Evolutionary conservation across 192 early-diverging fungal species (phyloP), one percentile per base, ranked within the genome.

Genomic region (Diversispora epigaea): DNA sequence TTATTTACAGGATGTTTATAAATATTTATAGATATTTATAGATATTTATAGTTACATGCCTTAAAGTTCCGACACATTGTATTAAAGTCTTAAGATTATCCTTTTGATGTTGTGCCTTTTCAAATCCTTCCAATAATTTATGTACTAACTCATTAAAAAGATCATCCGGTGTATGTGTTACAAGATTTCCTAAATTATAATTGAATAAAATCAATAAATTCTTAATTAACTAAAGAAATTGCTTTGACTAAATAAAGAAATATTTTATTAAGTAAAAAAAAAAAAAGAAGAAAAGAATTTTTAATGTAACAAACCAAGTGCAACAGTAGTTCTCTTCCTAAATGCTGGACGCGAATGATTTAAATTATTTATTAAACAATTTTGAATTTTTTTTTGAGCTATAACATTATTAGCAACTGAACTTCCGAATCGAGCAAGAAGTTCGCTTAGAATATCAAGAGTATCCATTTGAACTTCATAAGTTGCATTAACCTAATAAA

Each of bases 81-180:
- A 96, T 85, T 64, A 92, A 84, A 8, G 93, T 93, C 49, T 88
- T 83, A 14, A 96, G 79, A 61, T 87, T 89, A 50, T 93, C 93
- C 45, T 81, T 72, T 6, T 84, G 84, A 32, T 84, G 78, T 9
- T 78, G 79, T 22, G 88, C 84, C 11, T 80, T 84, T 2, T 77
- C 80, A 60, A 92, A 80, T 65, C 87, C 87, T 0, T 66, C 71
- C 39, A 91, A 71, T 46, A 93, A 72, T 44, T 86, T 76, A 39
- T 71, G 66, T 49, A 93, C 78, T n/a, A 91, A 73, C 10, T 82
- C 80, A n/a, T 87, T 85, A 81, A 95, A 96, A 21, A 90, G 73
- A 0, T 89, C 86, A 66, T 95, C 93, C 15, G 84, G 80, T 6
- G 82, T 77, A 79, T 93, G 86, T 11, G 82, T 80, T 8, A 90